Evolutionary conservation across 257 asterid species (phyloP), one percentile per base, ranked within the genome.

Genomic region (Solanum tarijense): DNA sequence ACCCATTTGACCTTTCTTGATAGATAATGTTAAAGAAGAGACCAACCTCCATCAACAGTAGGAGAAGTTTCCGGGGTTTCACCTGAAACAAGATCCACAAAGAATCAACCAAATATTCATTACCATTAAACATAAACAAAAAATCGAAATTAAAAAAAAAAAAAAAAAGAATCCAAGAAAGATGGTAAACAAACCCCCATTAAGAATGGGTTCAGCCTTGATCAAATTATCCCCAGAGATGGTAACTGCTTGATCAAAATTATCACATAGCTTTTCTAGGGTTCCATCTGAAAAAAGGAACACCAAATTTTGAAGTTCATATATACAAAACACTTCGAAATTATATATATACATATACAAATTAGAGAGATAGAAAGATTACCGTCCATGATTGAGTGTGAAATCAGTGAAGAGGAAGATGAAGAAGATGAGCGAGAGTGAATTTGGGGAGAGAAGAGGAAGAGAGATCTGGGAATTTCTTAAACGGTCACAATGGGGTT

Each of bases 311-410:
- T 41, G 27, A 86, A 39, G 73, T 6, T 36, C 7, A 36, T 2
- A 32, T 1, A 69, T 9, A 62, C 10, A 84, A 41, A 36, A 36
- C 18, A 74, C 31, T 35, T 35, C 18, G 18, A 74, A 74, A 3
- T 34, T 29, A 52, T 6, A 65, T 2, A 71, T 2, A 71, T 10
- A 41, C 18, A 25, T 41, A 20, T 27, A 79, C 9, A 12, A 43
- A 41, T 62, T 65, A 65, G 18, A 27, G 27, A n/a, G 32, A 78
- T 11, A 7, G 23, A 21, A 12, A 76, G 60, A 41, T 4, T 94
- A 94, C 98, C 98, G n/a, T 93, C 95, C 98, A 95, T 94, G 27
- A 74, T 31, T 87, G 52, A 65, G 55, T 39, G 62, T 7, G 34
- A 39, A 39, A 76, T n/a, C 35, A 12, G 60, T 11, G n/a, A 23